phyloP scores from a whole-genome alignment of 2,329 filamentous ascomycete genomes.

The Phialocephala subalpina region DNA sequence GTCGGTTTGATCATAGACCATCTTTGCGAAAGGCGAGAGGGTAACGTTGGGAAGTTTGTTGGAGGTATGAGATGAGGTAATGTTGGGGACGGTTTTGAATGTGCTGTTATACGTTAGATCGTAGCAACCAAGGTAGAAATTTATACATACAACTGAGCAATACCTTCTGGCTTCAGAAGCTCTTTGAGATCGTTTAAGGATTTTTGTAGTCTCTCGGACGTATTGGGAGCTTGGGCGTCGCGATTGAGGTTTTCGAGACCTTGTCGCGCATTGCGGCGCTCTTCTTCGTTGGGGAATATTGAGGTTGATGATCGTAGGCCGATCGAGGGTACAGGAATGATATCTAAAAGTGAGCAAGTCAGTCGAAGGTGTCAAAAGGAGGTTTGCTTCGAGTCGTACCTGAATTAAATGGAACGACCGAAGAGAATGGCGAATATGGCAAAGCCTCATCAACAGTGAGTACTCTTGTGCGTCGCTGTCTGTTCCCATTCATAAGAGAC shows the following conservation, averaged over 20 bases:
- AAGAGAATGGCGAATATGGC: constrained; percentile 83
- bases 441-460: constrained; percentile 78
- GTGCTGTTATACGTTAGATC: constrained; percentile 54
- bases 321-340: constrained; percentile 70
- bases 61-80: constrained; percentile 20
- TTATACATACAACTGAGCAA: constrained; percentile 62
- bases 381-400: constrained; percentile 53
- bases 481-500: constrained; percentile 23
- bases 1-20: constrained; percentile 42
- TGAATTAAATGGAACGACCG: constrained; percentile 79
- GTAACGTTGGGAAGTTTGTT: constrained; percentile 29
- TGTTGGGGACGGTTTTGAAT: constrained; percentile 60
- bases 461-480: constrained; percentile 46
- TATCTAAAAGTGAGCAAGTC: constrained; percentile 54
- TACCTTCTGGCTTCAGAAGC: constrained; percentile 74
- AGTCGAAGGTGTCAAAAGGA: constrained; percentile 22
- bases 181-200: constrained; percentile 78
- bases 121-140: constrained; percentile 14
- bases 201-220: constrained; percentile 72
- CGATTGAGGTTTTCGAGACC: constrained; percentile 74
- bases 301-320: constrained; percentile 59
- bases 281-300: constrained; percentile 61
- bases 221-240: constrained; percentile 67
- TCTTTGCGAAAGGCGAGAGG: constrained; percentile 43
- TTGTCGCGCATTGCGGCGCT: constrained; percentile 58